A percentile compares a stretch with the other conserved stretches of the same genome.
These are phyloP conservation scores for Backusella australiensis DNA, from an alignment of 192 early-diverging fungal species.

Conservation along the genomic window DNA sequence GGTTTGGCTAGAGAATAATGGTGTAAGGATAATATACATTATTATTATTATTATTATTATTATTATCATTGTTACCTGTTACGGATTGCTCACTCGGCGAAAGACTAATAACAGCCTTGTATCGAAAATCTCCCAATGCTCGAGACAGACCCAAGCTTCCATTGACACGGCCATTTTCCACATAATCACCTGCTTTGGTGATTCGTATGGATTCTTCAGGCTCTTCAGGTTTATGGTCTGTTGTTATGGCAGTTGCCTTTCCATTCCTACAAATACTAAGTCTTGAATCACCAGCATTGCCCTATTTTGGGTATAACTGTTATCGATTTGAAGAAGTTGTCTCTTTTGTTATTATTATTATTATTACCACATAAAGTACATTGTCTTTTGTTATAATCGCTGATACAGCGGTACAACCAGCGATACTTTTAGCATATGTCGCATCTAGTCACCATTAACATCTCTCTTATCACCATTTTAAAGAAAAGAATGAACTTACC, in stretches of 20 bases:
- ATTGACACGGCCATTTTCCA: conserved; percentile 98
- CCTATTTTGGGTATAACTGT: not conserved
- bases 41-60: too few species aligned
- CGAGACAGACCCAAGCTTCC: conserved; percentile 94
- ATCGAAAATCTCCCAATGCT: conserved; percentile 97
- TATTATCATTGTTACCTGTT: conserved; percentile 49
- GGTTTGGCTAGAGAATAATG: conserved; percentile 60
- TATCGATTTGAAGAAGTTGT: too few species aligned
- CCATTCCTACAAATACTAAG: conserved; percentile 82
- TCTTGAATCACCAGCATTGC: conserved; percentile 95
- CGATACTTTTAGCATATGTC: conserved; percentile 54
- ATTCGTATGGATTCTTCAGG: conserved; percentile 83
- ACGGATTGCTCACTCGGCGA: conserved; percentile 89
- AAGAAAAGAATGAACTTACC: conserved; percentile 36
- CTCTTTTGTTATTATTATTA: not conserved
- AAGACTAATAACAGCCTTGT: conserved; percentile 80
- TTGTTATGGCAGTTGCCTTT: conserved; percentile 69
- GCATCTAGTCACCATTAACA: not conserved
- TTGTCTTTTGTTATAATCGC: conserved; percentile 24
- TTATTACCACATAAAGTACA: conserved; percentile 25
- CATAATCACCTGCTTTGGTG: conserved; percentile 87
- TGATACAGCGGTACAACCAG: conserved; percentile 91
- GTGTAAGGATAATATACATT: too few species aligned
- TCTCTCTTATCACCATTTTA: too few species aligned
- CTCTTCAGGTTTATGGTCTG: conserved; percentile 95